Conservation (phyloP, 345 rosid species). For the Geranium brycei region DNA sequence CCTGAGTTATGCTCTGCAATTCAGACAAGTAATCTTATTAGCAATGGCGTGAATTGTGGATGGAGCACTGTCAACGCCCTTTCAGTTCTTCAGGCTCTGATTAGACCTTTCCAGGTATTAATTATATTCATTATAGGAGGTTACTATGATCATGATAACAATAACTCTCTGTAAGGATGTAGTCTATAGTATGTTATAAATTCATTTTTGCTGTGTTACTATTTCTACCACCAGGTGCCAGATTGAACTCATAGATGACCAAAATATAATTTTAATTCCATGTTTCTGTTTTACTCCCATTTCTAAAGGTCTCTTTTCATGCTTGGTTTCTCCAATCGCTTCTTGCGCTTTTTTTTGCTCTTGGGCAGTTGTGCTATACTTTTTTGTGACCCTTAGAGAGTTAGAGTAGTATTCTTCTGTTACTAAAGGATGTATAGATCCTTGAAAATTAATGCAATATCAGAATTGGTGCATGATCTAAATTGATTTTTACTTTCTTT, state of each 20-base stretch:
- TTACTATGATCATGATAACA: not conserved
- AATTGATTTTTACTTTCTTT: slow-evolving; percentile 9
- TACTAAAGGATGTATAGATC: not conserved
- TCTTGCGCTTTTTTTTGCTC: not conserved
- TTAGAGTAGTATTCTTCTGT: not conserved
- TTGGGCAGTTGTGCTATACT: not conserved
- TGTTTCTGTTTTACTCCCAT: not conserved
- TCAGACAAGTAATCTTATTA: slow-evolving; percentile 40
- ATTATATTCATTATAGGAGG: not conserved
- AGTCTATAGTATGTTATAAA: not conserved
- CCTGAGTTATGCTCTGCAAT: slow-evolving; percentile 47
- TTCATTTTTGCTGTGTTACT: no score
- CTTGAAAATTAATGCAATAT: not conserved
- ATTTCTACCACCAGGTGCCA: not conserved
- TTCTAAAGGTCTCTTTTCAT: not conserved
- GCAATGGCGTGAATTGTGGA: slow-evolving; percentile 17
- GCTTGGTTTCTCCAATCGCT: not conserved
- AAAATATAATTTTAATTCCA: no score
- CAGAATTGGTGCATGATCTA: slow-evolving; percentile 6
- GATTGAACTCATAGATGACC: not conserved
- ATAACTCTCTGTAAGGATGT: not conserved
- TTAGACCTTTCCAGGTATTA: slow-evolving; percentile 75
- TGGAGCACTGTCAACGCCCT: slow-evolving; percentile 54
- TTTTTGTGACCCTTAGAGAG: not conserved
- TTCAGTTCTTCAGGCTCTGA: slow-evolving; percentile 45